Percentiles rank a stretch among this genome's conserved stretches.
Evolutionary conservation across 768 basidiomycete species (phyloP).

Genomic region (Mycena sanguinolenta): DNA sequence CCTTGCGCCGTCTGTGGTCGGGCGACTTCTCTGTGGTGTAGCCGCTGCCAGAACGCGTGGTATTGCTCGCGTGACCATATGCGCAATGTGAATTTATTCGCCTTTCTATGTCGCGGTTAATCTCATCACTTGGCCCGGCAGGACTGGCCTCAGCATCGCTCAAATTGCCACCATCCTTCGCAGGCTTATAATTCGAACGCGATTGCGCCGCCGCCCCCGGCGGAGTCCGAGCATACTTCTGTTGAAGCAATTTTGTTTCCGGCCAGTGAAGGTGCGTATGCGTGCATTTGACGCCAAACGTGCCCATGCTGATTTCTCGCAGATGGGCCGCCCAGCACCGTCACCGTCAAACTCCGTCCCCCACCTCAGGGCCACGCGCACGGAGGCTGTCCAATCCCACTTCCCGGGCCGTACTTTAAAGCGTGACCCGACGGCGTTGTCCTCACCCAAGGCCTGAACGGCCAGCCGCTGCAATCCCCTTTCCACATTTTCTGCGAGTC

Average conservation of each 20-base stretch:
- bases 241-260: conserved; percentile 83
- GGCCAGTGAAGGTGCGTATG: conserved; percentile 75
- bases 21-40: conserved; percentile 89
- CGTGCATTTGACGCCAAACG: background rate
- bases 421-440: conserved; percentile 74
- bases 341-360: conserved; percentile 77
- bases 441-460: conserved; percentile 86
- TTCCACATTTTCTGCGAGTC: conserved; percentile 89
- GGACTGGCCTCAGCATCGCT: conserved; percentile 88
- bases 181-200: conserved; percentile 63
- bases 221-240: conserved; percentile 73
- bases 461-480: conserved; percentile 85
- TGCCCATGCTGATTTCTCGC: conserved; percentile 8
- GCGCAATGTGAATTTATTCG: conserved; percentile 65
- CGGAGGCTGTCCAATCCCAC: conserved; percentile 79
- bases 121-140: conserved; percentile 44
- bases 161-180: conserved; percentile 73
- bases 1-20: conserved; percentile 82
- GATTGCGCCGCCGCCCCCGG: conserved; percentile 83
- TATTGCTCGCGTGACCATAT: conserved; percentile 87
- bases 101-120: background rate
- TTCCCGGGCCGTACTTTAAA: conserved; percentile 74
- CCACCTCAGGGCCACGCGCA: conserved; percentile 78
- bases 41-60: conserved; percentile 86
- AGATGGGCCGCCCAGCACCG: conserved; percentile 84